Conservation (phyloP, 1,284 basidiomycete genomes). For the Agaricales sp. region DNA sequence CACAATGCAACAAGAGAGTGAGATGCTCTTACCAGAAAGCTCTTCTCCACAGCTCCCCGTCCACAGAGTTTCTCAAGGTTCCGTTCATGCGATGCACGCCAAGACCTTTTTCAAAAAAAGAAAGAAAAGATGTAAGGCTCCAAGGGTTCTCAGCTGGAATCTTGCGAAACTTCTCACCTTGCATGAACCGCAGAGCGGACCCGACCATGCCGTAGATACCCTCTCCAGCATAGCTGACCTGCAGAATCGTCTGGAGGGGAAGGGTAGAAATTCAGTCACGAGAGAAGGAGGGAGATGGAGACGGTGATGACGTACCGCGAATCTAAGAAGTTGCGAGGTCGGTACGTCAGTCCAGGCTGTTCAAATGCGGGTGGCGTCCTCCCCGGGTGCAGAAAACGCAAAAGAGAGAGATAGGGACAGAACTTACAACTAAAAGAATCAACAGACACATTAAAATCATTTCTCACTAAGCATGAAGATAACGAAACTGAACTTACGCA, state of each 20-base stretch:
- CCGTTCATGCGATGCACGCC: conserved; percentile 24
- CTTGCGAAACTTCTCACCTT: neutral
- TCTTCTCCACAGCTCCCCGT: conserved; percentile 41
- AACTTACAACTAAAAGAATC: neutral
- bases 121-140: neutral
- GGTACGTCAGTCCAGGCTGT: too few species aligned
- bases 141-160: too few species aligned
- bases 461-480: neutral
- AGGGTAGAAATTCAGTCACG: neutral
- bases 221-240: neutral
- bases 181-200: neutral
- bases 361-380: too few species aligned
- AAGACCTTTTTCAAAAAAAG: conserved; percentile 17
- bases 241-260: neutral
- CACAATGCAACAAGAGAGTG: neutral
- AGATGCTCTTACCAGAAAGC: conserved; percentile 38
- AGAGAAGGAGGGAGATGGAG: neutral
- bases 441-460: neutral
- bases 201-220: neutral
- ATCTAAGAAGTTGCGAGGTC: neutral
- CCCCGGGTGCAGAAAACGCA: too few species aligned
- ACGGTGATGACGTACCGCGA: neutral
- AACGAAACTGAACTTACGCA: conserved; percentile 10
- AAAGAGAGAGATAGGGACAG: too few species aligned
- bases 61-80: conserved; percentile 10